A percentile compares a stretch with the other conserved stretches of the same genome.
Evolutionary conservation across 345 rosid species (phyloP).

Genomic region (Hypericum perforatum): DNA sequence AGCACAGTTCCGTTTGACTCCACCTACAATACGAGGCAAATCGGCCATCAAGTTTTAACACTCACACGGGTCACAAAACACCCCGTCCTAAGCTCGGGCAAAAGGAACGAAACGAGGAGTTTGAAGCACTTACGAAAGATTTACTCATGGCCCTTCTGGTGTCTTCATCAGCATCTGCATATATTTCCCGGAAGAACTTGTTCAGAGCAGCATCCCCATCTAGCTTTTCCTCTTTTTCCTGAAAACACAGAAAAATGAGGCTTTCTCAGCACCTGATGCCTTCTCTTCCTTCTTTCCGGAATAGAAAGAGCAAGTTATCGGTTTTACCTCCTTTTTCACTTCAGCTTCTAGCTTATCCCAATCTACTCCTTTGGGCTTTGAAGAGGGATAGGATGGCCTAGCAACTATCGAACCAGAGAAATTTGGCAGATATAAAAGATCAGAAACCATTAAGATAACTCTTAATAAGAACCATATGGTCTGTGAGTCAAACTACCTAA

Average conservation of each 20-base stretch:
- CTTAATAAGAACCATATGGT: no score
- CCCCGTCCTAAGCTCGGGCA: background rate
- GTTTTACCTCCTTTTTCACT: slow-evolving; percentile 58
- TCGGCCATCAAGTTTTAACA: no score
- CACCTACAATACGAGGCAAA: no score
- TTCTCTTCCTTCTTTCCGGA: no score
- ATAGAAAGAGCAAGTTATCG: background rate
- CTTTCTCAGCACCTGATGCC: no score
- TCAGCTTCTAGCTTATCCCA: slow-evolving; percentile 93
- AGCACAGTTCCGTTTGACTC: slow-evolving; percentile 82
- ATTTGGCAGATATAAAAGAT: no score
- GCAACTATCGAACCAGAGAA: no score
- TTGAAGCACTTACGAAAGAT: slow-evolving; percentile 64
- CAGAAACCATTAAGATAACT: no score
- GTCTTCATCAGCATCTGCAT: slow-evolving; percentile 72
- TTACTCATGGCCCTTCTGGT: slow-evolving; percentile 85
- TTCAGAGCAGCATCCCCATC: slow-evolving; percentile 97
- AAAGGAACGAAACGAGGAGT: background rate
- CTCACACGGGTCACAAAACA: background rate
- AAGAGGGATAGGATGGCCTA: slow-evolving; percentile 78
- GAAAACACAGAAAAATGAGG: slow-evolving; percentile 14
- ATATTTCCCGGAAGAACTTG: slow-evolving; percentile 80
- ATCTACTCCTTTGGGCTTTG: slow-evolving; percentile 54
- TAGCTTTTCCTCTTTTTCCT: slow-evolving; percentile 95
- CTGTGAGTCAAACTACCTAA: no score